Conservation (phyloP, 495 filamentous ascomycete genomes). For the Annulohypoxylon bovei region DNA sequence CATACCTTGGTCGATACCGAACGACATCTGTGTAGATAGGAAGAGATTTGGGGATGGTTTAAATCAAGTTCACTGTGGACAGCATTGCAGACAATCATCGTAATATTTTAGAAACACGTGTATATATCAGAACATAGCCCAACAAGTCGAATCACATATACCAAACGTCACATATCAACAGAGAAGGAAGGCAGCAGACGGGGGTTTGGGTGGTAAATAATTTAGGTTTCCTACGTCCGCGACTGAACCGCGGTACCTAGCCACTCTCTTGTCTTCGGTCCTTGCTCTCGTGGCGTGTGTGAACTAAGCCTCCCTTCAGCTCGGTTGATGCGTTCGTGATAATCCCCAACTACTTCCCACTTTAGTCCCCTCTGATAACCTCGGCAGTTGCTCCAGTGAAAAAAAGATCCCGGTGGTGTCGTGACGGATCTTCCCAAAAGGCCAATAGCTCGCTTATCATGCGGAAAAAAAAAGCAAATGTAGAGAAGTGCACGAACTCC, state of each 20-base stretch:
- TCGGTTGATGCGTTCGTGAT: slow-evolving; percentile 7
- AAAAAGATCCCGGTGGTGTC: neutral
- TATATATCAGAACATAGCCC: neutral
- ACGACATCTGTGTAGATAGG: too few relatives aligned
- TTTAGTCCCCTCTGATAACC: slow-evolving; percentile 4
- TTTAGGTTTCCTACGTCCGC: slow-evolving; percentile 44
- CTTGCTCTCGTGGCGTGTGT: neutral
- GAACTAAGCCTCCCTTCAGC: slow-evolving; percentile 6
- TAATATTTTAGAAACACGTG: neutral
- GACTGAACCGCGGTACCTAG: slow-evolving; percentile 17
- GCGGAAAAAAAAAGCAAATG: slow-evolving; percentile 19
- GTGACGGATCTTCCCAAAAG: slow-evolving; percentile 14
- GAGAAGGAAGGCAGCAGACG: neutral
- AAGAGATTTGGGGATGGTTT: neutral
- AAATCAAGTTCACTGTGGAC: neutral
- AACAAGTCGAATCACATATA: neutral
- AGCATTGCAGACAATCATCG: neutral
- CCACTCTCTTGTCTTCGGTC: slow-evolving; percentile 5
- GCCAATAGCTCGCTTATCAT: slow-evolving; percentile 32
- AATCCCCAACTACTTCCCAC: slow-evolving; percentile 16
- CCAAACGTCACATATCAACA: neutral
- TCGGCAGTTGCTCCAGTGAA: slow-evolving; percentile 4
- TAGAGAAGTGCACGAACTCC: slow-evolving; percentile 31
- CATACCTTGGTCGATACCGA: neutral
- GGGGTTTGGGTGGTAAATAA: slow-evolving; percentile 16